These are phyloP conservation scores for Lentinula edodes DNA, from an alignment of 768 basidiomycete species.

Conservation along the genomic window DNA sequence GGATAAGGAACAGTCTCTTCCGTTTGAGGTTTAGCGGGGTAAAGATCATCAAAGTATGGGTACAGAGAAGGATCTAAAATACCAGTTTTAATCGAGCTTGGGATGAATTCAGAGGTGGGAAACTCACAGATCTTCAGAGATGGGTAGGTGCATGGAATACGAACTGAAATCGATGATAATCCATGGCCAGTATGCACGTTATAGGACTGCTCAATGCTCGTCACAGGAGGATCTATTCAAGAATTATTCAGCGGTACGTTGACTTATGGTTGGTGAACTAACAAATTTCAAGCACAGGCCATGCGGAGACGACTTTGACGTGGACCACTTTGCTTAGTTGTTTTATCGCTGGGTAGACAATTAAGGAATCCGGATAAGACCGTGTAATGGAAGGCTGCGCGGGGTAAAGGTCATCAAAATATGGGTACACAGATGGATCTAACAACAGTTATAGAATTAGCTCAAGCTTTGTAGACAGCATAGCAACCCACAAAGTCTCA, in stretches of 20 bases:
- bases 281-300: slow-evolving; percentile 20
- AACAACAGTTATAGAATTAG: neutral
- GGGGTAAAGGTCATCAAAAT: slow-evolving; percentile 29
- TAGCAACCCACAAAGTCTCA: neutral
- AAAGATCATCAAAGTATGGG: slow-evolving; percentile 24
- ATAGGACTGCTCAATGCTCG: neutral
- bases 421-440: slow-evolving; percentile 25
- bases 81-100: neutral
- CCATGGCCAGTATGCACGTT: neutral
- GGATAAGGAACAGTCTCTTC: slow-evolving; percentile 24
- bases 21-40: slow-evolving; percentile 16
- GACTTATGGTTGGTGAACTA: neutral
- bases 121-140: neutral
- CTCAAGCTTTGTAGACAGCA: neutral
- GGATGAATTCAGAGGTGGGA: neutral
- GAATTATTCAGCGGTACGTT: neutral
- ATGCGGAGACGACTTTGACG: neutral
- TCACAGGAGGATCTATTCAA: neutral
- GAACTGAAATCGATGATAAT: neutral
- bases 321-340: neutral
- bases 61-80: slow-evolving; percentile 22
- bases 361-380: neutral
- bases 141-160: neutral
- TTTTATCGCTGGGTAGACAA: slow-evolving; percentile 7
- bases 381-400: neutral